These are phyloP conservation scores for Tuber magnatum DNA, from an alignment of 495 filamentous ascomycete genomes.

Conservation along the genomic window DNA sequence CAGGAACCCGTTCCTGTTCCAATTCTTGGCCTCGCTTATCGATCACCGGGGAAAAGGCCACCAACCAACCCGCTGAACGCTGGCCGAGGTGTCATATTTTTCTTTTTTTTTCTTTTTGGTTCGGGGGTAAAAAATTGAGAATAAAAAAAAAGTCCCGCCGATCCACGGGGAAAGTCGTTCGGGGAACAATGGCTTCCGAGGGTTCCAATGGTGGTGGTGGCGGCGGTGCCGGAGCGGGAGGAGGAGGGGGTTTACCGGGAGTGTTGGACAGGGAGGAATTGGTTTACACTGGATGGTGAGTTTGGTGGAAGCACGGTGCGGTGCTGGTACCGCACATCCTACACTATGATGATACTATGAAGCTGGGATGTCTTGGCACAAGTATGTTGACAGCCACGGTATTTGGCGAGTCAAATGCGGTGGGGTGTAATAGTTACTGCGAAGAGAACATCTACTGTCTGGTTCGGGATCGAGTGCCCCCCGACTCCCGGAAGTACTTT, in stretches of 20 bases:
- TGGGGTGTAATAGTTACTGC: constrained; percentile 27
- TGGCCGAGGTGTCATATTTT: neutral
- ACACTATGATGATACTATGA: too few species aligned
- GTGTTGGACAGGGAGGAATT: constrained; percentile 1
- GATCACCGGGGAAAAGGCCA: constrained; percentile 9
- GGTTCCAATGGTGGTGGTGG: neutral
- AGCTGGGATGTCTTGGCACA: neutral
- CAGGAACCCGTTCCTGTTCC: constrained; percentile 21
- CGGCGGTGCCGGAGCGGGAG: neutral
- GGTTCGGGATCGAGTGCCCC: constrained; percentile 27
- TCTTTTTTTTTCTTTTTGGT: neutral
- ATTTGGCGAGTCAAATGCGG: neutral
- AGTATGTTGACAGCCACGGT: neutral
- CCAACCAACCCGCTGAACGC: constrained; percentile 1
- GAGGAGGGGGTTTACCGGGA: neutral
- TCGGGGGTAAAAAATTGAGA: neutral
- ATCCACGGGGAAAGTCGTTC: neutral
- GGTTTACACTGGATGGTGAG: neutral
- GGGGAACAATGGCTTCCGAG: neutral
- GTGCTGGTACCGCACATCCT: too few species aligned
- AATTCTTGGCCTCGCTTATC: constrained; percentile 30
- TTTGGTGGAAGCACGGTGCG: neutral
- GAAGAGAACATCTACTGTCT: constrained; percentile 40
- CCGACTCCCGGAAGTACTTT: constrained; percentile 5
- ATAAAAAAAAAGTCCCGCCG: neutral